Base-by-base conservation (phyloP, 2,329 filamentous ascomycete genomes). In the Aspergillus aculeatinus region DNA sequence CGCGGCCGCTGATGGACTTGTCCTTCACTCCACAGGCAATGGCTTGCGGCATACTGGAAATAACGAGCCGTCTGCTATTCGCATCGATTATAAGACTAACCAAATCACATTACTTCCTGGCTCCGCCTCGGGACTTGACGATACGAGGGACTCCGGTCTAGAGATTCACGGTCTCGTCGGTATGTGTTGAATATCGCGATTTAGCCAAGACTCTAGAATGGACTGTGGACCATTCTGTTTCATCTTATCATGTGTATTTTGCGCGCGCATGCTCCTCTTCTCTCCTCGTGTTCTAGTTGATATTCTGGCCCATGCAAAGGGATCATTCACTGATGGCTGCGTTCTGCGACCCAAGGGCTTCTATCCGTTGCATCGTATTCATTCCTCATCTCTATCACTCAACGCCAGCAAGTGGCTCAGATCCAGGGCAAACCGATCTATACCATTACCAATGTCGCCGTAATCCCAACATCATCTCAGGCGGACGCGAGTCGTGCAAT, bases 351-450 rank as follows among this genome's bases (percentile, higher is more conserved):
- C 11, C 50, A 61, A 98, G 94, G 95, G 23, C 80, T 99, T 1
- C 84, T 99, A 49, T 91, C 88, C 39, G 85, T 98, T 61, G 90
- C 92, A 23, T 89, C 87, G 42, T 85, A 88, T 29, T 90, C 87
- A 64, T 98, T 94, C 76, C 84, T 99, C 6, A 85, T 99, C 60
- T 89, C 91, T 11, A 96, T 99, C 69, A 92, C 89, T 23, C 86
- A 87, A 60, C 90, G 94, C 51, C 86, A 96, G 70, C 91, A 96
- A 74, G 92, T 98, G 53, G 95, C 95, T 3, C 89, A 93, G 65
- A 87, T 98, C 53, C 87, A 88, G 65, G 92, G 91, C 5, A 88
- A 85, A 58, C 89, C 93, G 0, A 81, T 98, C 58, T 99, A 96
- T 75, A 88, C 92, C 44, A 86, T 97, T 61, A 95, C 90, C 48